phyloP scores from a whole-genome alignment of 192 early-diverging fungal genomes.

The Umbelopsis ramanniana region DNA sequence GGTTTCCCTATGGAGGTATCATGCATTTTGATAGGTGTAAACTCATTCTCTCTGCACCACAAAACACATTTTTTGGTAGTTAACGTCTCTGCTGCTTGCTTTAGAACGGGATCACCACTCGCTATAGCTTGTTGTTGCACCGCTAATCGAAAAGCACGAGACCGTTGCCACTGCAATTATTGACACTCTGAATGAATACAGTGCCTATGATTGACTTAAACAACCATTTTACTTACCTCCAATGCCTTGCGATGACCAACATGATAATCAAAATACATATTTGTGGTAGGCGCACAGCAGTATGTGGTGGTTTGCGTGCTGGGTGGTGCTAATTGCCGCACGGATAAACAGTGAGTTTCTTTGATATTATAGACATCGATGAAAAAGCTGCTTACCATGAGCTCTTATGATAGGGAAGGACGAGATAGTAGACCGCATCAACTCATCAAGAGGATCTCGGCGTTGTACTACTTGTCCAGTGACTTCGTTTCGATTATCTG shows the following conservation, averaged over 20 bases:
- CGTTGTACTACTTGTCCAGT: slow-evolving; percentile 11
- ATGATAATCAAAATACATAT: slow-evolving; percentile 47
- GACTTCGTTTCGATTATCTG: background rate
- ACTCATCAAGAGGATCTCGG: slow-evolving; percentile 10
- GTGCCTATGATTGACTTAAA: background rate
- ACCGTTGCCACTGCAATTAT: slow-evolving; percentile 49
- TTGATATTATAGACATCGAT: background rate
- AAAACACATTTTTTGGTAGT: slow-evolving; percentile 47
- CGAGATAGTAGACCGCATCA: background rate
- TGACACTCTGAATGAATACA: background rate
- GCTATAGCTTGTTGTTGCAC: slow-evolving; percentile 33
- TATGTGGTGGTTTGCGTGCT: slow-evolving; percentile 40
- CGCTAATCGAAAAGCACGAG: slow-evolving; percentile 37
- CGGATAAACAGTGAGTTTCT: background rate
- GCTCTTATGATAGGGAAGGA: slow-evolving; percentile 20
- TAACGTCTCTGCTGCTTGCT: slow-evolving; percentile 25
- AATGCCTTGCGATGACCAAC: slow-evolving; percentile 49
- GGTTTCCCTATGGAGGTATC: background rate
- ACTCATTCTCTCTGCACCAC: slow-evolving; percentile 49
- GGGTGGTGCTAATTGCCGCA: background rate
- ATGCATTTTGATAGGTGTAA: slow-evolving; percentile 43
- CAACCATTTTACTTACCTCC: slow-evolving; percentile 42
- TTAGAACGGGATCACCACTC: slow-evolving; percentile 27
- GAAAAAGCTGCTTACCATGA: background rate
- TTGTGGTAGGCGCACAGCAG: slow-evolving; percentile 36